A percentile compares a stretch with the other conserved stretches of the same genome.
Evolutionary conservation across 2,329 filamentous ascomycete species (phyloP).

Genomic region (Fusarium tjaetaba): DNA sequence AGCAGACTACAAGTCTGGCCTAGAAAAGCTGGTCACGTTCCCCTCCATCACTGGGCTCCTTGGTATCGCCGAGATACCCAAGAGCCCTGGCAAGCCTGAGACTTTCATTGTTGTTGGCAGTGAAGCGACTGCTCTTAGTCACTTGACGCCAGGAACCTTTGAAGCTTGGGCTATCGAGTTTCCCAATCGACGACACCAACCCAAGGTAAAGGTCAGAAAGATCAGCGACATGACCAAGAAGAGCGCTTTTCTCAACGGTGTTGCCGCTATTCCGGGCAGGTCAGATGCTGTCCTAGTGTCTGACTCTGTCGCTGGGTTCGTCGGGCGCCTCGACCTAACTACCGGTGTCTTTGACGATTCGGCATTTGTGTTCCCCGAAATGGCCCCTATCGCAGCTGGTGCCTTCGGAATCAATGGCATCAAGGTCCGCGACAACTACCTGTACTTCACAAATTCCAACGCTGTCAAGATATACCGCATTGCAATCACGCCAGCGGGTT

Average conservation of each 20-base stretch:
- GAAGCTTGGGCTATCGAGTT: constrained; percentile 7
- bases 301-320: neutral
- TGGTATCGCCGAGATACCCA: neutral
- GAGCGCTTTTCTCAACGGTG: constrained; percentile 15
- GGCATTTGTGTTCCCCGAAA: neutral
- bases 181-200: neutral
- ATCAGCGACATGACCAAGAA: constrained; percentile 7
- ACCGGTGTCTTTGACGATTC: neutral
- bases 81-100: neutral
- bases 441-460: constrained; percentile 11
- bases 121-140: constrained; percentile 2
- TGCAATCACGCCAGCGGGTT: constrained; percentile 18
- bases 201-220: neutral
- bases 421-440: neutral
- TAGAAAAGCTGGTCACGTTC: neutral
- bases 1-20: neutral
- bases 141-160: constrained; percentile 3
- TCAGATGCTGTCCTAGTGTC: constrained; percentile 4
- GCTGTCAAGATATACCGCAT: constrained; percentile 24
- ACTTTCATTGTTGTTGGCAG: constrained; percentile 10
- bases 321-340: neutral
- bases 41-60: neutral
- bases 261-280: neutral
- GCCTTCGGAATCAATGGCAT: constrained; percentile 3
- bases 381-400: neutral